Conservation (phyloP, 2,329 filamentous ascomycete species). For the Colletotrichum sp. region DNA sequence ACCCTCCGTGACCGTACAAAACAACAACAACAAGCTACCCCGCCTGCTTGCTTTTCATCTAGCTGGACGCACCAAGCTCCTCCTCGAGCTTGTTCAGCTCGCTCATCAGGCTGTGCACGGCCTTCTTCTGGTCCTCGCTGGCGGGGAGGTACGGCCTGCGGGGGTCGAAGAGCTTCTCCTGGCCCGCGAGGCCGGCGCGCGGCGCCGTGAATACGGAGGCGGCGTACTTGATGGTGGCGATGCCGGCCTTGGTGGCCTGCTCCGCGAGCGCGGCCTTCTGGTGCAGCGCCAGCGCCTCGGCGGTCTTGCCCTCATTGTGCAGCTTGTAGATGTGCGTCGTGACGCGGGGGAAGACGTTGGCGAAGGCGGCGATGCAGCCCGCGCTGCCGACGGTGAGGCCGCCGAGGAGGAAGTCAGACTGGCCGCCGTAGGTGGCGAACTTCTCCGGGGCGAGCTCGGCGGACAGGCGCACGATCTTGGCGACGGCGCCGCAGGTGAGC, state of each 20-base stretch:
- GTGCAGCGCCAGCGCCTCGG: slow-evolving; percentile 67
- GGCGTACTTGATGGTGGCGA: slow-evolving; percentile 73
- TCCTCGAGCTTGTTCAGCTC: slow-evolving; percentile 50
- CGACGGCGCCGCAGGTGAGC: slow-evolving; percentile 72
- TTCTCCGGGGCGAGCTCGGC: slow-evolving; percentile 53
- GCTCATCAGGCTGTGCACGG: slow-evolving; percentile 43
- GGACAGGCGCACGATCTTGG: slow-evolving; percentile 69
- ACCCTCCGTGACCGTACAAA: not conserved
- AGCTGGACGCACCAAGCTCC: slow-evolving; percentile 9
- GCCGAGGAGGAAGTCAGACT: slow-evolving; percentile 73
- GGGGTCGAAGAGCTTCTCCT: slow-evolving; percentile 62
- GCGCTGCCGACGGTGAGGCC: slow-evolving; percentile 62
- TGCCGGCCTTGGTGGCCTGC: slow-evolving; percentile 68
- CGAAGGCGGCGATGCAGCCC: slow-evolving; percentile 68
- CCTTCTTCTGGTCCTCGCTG: slow-evolving; percentile 46
- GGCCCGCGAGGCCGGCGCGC: slow-evolving; percentile 63
- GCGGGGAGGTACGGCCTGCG: slow-evolving; percentile 65
- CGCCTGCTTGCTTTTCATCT: not conserved
- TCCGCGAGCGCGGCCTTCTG: slow-evolving; percentile 68
- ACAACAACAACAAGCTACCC: not conserved
- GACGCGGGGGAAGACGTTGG: slow-evolving; percentile 65
- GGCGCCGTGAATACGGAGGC: slow-evolving; percentile 64
- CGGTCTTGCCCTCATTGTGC: slow-evolving; percentile 60
- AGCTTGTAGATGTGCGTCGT: slow-evolving; percentile 64
- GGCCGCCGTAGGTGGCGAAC: slow-evolving; percentile 75